A percentile compares a stretch with the other conserved stretches of the same genome.
Evolutionary conservation across 257 asterid genomes (phyloP).

Genomic region (Nicotiana tomentosiformis): DNA sequence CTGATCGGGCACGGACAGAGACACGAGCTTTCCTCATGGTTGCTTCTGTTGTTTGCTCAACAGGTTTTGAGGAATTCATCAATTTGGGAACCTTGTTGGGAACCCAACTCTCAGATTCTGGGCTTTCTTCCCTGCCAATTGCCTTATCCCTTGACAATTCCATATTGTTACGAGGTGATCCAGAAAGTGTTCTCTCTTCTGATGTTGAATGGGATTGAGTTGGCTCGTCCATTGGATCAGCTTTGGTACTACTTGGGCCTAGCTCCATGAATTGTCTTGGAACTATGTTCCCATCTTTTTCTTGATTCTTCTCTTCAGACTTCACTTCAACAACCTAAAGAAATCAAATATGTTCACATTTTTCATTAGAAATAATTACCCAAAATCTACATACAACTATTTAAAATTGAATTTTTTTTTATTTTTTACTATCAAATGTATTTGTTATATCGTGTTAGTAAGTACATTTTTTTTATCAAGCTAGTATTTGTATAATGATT

Average conservation of each 20-base stretch:
- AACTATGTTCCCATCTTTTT: slow-evolving; percentile 8
- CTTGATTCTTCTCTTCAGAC: slow-evolving; percentile 8
- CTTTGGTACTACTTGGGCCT: slow-evolving; percentile 24
- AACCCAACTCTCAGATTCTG: slow-evolving; percentile 68
- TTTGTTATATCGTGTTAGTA: no score
- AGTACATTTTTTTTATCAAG: no score
- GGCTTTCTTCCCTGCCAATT: slow-evolving; percentile 59
- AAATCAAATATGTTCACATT: not conserved
- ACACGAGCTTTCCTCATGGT: slow-evolving; percentile 98
- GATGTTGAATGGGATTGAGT: slow-evolving; percentile 59
- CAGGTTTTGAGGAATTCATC: slow-evolving; percentile 27
- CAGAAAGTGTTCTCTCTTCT: slow-evolving; percentile 74
- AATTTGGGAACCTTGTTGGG: slow-evolving; percentile 47
- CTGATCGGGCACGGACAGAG: slow-evolving; percentile 95
- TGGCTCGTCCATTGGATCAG: slow-evolving; percentile 28
- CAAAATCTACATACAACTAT: not conserved
- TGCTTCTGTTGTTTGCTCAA: slow-evolving; percentile 54
- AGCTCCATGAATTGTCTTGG: slow-evolving; percentile 66
- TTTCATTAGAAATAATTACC: no score
- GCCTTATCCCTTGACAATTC: slow-evolving; percentile 25
- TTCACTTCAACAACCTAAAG: slow-evolving; percentile 2
- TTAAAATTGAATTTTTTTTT: no score
- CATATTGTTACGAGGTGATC: slow-evolving; percentile 37
- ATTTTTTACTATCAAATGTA: no score
- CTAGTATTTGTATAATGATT: no score